A percentile compares a stretch with the other conserved stretches of the same genome.
phyloP scores from a whole-genome alignment of 345 rosid genomes.

The Bruguiera sexangula region DNA sequence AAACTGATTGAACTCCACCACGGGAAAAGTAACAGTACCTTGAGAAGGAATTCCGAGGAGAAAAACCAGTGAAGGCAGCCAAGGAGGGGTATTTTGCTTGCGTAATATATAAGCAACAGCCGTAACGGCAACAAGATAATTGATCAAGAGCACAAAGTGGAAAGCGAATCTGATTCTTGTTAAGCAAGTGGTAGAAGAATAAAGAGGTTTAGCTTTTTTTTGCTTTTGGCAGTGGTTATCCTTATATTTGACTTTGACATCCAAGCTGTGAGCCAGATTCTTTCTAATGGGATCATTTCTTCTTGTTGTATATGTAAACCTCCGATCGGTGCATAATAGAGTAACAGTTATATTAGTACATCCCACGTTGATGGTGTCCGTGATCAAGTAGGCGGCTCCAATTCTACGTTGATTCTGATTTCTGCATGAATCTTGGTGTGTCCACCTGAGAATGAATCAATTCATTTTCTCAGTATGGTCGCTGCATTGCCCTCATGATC shows the following conservation, averaged over 20 bases:
- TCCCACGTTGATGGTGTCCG: no score
- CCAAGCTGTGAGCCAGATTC: not conserved
- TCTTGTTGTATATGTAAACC: no score
- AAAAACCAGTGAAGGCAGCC: slow-evolving; percentile 11
- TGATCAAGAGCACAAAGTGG: slow-evolving; percentile 15
- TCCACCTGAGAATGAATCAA: no score
- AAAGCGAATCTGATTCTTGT: slow-evolving; percentile 32
- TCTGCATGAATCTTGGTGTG: no score
- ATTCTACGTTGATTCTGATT: no score
- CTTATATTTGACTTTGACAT: not conserved
- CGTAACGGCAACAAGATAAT: not conserved
- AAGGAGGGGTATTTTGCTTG: not conserved
- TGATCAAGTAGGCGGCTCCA: no score
- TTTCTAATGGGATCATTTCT: no score
- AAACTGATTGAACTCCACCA: not conserved
- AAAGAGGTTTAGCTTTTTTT: slow-evolving; percentile 23
- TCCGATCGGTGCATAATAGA: no score
- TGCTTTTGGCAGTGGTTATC: slow-evolving; percentile 12
- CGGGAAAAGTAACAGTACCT: not conserved
- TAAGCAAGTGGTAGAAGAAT: slow-evolving; percentile 26
- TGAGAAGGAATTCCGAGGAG: not conserved
- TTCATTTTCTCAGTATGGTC: no score
- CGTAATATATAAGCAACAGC: not conserved
- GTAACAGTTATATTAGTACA: no score
- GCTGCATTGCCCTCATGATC: no score